These are phyloP conservation scores for Quercus dentata DNA, from an alignment of 306 rosid genomes.

Conservation along the genomic window DNA sequence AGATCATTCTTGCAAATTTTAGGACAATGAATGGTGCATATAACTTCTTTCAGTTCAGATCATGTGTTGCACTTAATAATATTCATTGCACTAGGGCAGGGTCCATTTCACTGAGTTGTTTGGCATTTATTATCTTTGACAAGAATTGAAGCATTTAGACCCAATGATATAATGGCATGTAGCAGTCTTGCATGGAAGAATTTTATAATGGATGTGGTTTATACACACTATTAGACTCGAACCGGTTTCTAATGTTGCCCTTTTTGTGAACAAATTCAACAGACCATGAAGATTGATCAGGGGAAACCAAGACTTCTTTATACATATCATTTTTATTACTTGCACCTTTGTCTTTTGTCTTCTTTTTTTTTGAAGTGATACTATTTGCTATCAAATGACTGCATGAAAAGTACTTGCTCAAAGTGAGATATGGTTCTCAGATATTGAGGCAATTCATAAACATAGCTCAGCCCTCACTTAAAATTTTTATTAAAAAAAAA, in stretches of 20 bases:
- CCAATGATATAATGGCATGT: background rate
- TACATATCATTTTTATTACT: background rate
- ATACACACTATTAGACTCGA: background rate
- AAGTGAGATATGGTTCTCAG: too few species aligned
- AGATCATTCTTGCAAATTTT: background rate
- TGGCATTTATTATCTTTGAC: background rate
- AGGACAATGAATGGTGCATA: background rate
- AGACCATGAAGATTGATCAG: background rate
- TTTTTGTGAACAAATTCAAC: background rate
- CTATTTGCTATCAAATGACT: too few species aligned
- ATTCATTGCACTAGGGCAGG: background rate
- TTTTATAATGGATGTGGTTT: background rate
- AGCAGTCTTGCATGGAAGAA: background rate
- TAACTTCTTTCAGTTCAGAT: background rate
- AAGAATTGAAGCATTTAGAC: background rate
- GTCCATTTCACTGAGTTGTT: background rate
- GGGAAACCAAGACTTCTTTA: background rate
- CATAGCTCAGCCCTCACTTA: too few species aligned
- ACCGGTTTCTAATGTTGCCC: background rate
- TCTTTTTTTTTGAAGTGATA: too few species aligned
- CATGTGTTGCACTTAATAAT: background rate
- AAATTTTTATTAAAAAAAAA: too few species aligned
- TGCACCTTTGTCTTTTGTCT: background rate
- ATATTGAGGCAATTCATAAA: too few species aligned
- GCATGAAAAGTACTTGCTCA: background rate